Base-by-base conservation (phyloP, 345 rosid species). In the Acer yangbiense region DNA sequence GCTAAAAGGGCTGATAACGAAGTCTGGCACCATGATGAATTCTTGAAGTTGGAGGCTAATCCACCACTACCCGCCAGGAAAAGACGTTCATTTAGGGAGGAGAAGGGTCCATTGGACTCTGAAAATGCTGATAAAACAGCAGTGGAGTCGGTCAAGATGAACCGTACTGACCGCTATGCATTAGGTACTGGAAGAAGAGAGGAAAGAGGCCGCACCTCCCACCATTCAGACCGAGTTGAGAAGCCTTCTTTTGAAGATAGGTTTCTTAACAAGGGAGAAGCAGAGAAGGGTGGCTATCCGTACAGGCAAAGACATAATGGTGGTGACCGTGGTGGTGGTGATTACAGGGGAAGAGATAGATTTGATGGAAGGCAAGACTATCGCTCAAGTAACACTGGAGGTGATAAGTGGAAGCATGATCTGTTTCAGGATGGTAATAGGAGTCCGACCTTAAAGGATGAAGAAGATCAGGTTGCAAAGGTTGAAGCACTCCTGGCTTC, bases 361-460 rank as follows among this genome's bases (percentile, higher is more conserved):
- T 79, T 35, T 35, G 39, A 35, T 35, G 39, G 39, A 68, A 81
- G 91, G 85, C 91, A 81, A 79, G 88, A 81, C 32, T 76, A 77
- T 81, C 78, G 35, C 41, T 81, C 87, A 55, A 82, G 86, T 73
- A 84, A 83, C 73, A 78, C 81, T 21, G 84, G 61, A 27, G 88
- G 76, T 44, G 98, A 91, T 82, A 97, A 91, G 80, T 97, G 99
- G 99, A 93, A 85, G 85, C 98, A 97, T 71, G 99, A 97, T 83
- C 73, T 97, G 89, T 97, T 84, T 35, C 91, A 89, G 4, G 97
- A 97, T 78, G 89, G 94, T 4, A 89, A 86, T 76, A 87, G 81
- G 85, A 94, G 94, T 77, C 97, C 98, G 0, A 76, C 88, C 67
- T 79, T 68, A 20, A 88, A 89, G 87, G 92, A 85, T 60, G 98